A percentile compares a stretch with the other conserved stretches of the same genome.
Conservation (phyloP, 2,329 filamentous ascomycete species). For the Clarireedia monteithiana region DNA sequence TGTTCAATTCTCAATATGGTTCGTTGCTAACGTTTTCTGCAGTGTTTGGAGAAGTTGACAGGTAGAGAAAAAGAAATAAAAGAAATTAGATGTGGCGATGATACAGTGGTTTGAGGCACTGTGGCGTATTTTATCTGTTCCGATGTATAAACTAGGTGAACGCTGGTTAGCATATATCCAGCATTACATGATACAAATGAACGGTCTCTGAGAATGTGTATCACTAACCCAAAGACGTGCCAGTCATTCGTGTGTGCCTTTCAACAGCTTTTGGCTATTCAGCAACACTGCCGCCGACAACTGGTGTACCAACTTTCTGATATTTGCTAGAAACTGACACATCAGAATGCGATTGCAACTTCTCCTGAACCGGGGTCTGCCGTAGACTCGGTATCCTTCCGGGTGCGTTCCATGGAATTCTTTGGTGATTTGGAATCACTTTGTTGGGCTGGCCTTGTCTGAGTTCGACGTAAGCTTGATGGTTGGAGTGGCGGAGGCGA, state of each 20-base stretch:
- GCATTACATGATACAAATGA: background rate
- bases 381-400: no score
- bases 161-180: background rate
- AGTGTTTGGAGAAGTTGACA: conserved; percentile 41
- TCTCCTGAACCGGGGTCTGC: background rate
- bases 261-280: background rate
- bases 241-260: background rate
- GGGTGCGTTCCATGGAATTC: no score
- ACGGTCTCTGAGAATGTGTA: background rate
- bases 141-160: background rate
- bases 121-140: background rate
- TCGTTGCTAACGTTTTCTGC: conserved; percentile 15
- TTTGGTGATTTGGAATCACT: background rate
- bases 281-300: conserved; percentile 8
- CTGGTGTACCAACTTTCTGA: background rate
- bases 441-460: conserved; percentile 4
- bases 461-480: background rate
- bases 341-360: background rate
- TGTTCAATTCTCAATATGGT: background rate
- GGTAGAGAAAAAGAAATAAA: conserved; percentile 30
- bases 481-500: background rate
- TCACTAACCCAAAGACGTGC: conserved; percentile 1
- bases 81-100: conserved; percentile 9
- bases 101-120: background rate
- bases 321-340: no score